Evolutionary conservation across 1,284 basidiomycete genomes (phyloP), one percentile per base, ranked within the genome.

Genomic region (Tylopilus microsporus): DNA sequence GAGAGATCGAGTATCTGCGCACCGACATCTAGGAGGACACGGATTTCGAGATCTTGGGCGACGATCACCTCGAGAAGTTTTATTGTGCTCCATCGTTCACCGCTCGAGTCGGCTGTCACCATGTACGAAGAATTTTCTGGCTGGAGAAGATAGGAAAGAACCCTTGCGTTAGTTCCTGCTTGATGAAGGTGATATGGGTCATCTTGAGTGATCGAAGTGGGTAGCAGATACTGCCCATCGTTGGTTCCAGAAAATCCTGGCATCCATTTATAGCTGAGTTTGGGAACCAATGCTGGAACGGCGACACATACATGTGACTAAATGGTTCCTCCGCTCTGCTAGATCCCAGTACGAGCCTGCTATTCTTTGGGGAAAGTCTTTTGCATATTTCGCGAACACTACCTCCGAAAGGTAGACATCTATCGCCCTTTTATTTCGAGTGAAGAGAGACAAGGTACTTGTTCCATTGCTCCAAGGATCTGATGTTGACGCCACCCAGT

Each of bases 1-100:
- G 55, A 43, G 5, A 50, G 21, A 50, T 56, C 55, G 15, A 56
- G 55, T 46, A 56, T 52, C 49, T 52, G 55, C 5, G 55, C 55
- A 18, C 55, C 55, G 6, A 56, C 55, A 3, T 56, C 49, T 2
- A 56, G 18, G 10, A 57, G 11, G 6, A 53, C 56, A 32, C 56
- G 50, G 6, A 57, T 53, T 18, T 6, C 21, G 9, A 49, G 43
- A 5, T 46, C 11, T 16, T 52, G 49, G 13, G 43, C 13, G 36
- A 47, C 43, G 4, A 56, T 13, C 18, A 12, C 30, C 1, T 9
- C 7, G 13, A 56, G 49, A 4, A 56, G 13, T 4, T 46, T 30
- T 8, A 19, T 18, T 5, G 55, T 56, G 9, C 19, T 18, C 49
- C 49, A 41, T 16, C 43, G 42, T 5, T 52, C 49, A 13, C 49